Evolutionary conservation across 2,329 filamentous ascomycete genomes (phyloP), one percentile per base, ranked within the genome.

Genomic region (Escovopsis sp.): DNA sequence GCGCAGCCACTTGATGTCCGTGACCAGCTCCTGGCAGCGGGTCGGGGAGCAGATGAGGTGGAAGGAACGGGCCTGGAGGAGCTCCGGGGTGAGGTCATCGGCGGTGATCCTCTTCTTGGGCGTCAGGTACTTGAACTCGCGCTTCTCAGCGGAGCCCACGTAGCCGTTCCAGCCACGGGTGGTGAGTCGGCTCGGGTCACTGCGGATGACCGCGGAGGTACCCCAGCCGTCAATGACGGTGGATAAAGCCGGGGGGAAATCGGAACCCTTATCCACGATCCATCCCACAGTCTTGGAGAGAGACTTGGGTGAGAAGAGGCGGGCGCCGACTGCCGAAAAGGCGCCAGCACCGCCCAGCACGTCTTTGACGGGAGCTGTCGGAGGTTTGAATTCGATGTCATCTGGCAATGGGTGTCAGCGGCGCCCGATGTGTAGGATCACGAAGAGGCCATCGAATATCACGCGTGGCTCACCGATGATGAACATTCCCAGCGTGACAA

Each of bases 101-200:
- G 80, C 80, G 4, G 84, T 81, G 13, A 98, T 68, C 6, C 87
- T 81, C 48, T 84, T 69, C 63, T 95, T 96, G 1, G 85, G 81
- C 0, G 88, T 95, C 40, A 79, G 69, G 59, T 96, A 98, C 57
- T 77, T 80, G 68, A 98, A 98, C 7, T 80, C 79, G 61, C 72
- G 67, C 48, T 78, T 72, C 57, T 84, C 74, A 45, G 77, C 76
- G 40, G 76, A 70, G 29, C 74, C 71, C 32, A 80, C 76, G 57
- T 96, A 96, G 39, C 84, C 84, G 58, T 96, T 96, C 85, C 86
- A 94, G 37, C 83, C 88, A 37, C 86, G 76, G 0, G 91, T 98
- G 2, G 89, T 96, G 39, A 84, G 67, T 20, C 84, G 76, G 7
- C 70, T 59, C 1, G 68, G 66, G 41, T 83, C 78, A 39, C 75